Evolutionary conservation across 768 basidiomycete genomes (phyloP).

Genomic region (Lyophyllum shimeji): DNA sequence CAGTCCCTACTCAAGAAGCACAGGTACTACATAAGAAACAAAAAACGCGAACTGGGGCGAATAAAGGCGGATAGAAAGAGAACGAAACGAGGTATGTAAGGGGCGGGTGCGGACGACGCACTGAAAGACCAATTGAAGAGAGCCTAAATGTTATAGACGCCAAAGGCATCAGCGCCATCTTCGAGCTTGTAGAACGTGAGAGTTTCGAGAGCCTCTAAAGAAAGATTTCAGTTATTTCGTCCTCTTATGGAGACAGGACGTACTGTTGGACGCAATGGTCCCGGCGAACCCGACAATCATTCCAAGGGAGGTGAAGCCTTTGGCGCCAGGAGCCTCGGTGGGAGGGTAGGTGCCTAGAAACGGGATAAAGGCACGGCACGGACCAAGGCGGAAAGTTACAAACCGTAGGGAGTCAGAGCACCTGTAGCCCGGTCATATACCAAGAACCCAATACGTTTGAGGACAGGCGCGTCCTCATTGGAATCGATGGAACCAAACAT

Average conservation of each 20-base stretch:
- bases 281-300: slow-evolving; percentile 6
- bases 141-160: not conserved
- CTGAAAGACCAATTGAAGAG: too few species aligned
- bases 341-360: not conserved
- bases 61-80: too few species aligned
- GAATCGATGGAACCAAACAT: not conserved
- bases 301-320: slow-evolving; percentile 8
- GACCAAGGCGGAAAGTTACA: not conserved
- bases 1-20: too few species aligned
- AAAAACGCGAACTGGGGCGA: too few species aligned
- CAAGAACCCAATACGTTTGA: not conserved
- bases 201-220: not conserved
- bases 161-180: not conserved
- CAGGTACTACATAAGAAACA: too few species aligned
- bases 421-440: not conserved
- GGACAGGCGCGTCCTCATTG: not conserved
- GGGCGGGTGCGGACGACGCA: too few species aligned
- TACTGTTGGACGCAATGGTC: not conserved
- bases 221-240: not conserved
- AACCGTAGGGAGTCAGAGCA: not conserved
- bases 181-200: not conserved
- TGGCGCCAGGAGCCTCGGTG: not conserved
- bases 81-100: too few species aligned
- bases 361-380: not conserved
- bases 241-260: too few species aligned